Percentiles rank a stretch among this genome's conserved stretches.
Evolutionary conservation across 1,139 yeast genomes (phyloP).

Genomic region (Geotrichum europaeum): DNA sequence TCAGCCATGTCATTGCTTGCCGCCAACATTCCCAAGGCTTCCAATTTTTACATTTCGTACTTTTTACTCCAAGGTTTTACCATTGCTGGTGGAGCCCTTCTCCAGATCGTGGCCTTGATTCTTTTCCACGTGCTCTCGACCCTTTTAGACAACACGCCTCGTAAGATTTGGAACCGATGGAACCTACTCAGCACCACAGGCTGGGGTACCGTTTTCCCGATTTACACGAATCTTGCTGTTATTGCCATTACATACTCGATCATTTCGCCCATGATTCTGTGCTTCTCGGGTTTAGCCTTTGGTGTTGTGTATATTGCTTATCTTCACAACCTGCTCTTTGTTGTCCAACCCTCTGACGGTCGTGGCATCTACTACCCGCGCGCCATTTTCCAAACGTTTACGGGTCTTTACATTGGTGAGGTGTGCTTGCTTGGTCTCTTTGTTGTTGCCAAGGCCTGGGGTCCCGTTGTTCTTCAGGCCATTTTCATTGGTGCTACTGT

Average conservation of each 20-base stretch:
- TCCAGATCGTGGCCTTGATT: constrained; percentile 70
- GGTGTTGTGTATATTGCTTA: constrained; percentile 69
- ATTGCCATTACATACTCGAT: constrained; percentile 74
- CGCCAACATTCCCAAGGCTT: constrained; percentile 74
- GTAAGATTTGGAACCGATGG: constrained; percentile 78
- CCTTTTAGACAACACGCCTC: constrained; percentile 73
- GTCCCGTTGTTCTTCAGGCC: constrained; percentile 78
- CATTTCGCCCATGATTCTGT: constrained; percentile 70
- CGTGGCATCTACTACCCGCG: constrained; percentile 85
- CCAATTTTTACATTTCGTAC: constrained; percentile 63
- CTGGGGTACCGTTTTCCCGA: constrained; percentile 90
- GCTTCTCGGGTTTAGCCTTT: constrained; percentile 67
- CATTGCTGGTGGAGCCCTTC: constrained; percentile 69
- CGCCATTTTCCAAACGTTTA: constrained; percentile 81
- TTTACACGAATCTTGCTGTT: constrained; percentile 75
- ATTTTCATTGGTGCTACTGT: constrained; percentile 59
- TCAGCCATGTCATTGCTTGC: constrained; percentile 64
- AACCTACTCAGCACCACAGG: constrained; percentile 54
- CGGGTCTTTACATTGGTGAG: constrained; percentile 84
- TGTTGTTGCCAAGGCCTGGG: constrained; percentile 92
- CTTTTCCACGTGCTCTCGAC: constrained; percentile 66
- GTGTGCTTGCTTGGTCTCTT: constrained; percentile 79
- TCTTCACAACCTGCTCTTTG: constrained; percentile 73
- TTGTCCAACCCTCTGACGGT: constrained; percentile 58
- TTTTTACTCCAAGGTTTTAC: constrained; percentile 75